Percentiles rank a stretch among this genome's conserved stretches.
phyloP scores from a whole-genome alignment of 2,329 filamentous ascomycete genomes.

The Colletotrichum acutatum region DNA sequence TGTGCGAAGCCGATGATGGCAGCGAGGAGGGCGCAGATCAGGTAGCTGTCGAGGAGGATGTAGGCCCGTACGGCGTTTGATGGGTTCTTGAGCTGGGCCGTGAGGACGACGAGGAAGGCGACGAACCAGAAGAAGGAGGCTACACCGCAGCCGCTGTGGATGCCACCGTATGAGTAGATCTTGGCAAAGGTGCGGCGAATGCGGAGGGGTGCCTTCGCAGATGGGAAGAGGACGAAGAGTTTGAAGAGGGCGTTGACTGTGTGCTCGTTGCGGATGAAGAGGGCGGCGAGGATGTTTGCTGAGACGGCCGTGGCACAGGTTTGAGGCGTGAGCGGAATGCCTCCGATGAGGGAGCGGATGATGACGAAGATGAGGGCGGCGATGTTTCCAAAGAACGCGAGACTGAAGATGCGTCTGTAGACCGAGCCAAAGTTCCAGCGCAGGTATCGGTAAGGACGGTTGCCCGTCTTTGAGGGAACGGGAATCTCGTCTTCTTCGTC shows the following conservation, averaged over 20 bases:
- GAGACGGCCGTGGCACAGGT: conserved; percentile 48
- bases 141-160: conserved; percentile 62
- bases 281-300: conserved; percentile 58
- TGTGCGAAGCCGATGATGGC: conserved; percentile 71
- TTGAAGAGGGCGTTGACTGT: conserved; percentile 63
- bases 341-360: conserved; percentile 31
- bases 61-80: conserved; percentile 52
- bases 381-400: conserved; percentile 62
- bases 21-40: conserved; percentile 67
- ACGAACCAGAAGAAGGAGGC: conserved; percentile 62
- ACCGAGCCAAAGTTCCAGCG: conserved; percentile 60
- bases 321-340: conserved; percentile 22
- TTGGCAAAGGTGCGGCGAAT: conserved; percentile 60
- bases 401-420: conserved; percentile 67
- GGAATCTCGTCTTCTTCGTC: conserved; percentile 46
- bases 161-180: conserved; percentile 63
- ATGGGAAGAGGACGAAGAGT: conserved; percentile 55
- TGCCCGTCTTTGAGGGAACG: conserved; percentile 48
- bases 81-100: conserved; percentile 40
- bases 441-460: conserved; percentile 51
- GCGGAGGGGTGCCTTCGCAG: conserved; percentile 57
- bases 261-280: conserved; percentile 64
- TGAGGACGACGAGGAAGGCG: conserved; percentile 49
- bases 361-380: conserved; percentile 56
- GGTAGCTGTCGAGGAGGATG: conserved; percentile 60